A percentile compares a stretch with the other conserved stretches of the same genome.
Conservation (phyloP, 345 rosid species). For the Eucalyptus virginea region DNA sequence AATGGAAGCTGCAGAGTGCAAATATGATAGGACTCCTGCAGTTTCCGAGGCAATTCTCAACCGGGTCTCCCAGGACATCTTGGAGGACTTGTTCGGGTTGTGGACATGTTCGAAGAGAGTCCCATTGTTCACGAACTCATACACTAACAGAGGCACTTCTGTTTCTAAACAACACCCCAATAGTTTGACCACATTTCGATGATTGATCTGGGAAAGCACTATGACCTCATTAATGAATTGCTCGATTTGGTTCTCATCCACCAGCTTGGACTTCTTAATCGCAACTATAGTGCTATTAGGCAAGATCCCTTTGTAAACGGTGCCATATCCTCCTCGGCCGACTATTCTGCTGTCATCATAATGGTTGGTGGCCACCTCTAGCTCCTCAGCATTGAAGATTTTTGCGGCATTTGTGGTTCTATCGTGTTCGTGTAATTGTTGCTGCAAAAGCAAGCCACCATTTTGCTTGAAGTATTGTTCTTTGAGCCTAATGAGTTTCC, state of each 20-base stretch:
- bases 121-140: conserved; percentile 27
- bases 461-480: conserved; percentile 11
- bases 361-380: conserved; percentile 27
- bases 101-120: conserved; percentile 31
- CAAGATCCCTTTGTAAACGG: conserved; percentile 32
- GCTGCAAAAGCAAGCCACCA: conserved; percentile 26
- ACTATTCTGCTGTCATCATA: conserved; percentile 13
- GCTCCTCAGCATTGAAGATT: conserved; percentile 21
- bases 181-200: conserved; percentile 31
- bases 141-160: conserved; percentile 28
- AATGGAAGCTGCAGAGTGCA: conserved; percentile 17
- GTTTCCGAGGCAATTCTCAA: conserved; percentile 19
- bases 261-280: conserved; percentile 25
- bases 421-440: not conserved
- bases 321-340: conserved; percentile 31
- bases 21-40: conserved; percentile 18
- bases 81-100: not conserved
- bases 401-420: not conserved
- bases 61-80: conserved; percentile 18
- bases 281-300: conserved; percentile 18
- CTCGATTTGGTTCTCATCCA: conserved; percentile 23
- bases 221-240: conserved; percentile 37
- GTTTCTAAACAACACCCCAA: conserved; percentile 42
- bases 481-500: not conserved
- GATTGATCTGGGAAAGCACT: conserved; percentile 37